phyloP scores from a whole-genome alignment of 352 stramenopile species.

The Phytophthora megakarya region DNA sequence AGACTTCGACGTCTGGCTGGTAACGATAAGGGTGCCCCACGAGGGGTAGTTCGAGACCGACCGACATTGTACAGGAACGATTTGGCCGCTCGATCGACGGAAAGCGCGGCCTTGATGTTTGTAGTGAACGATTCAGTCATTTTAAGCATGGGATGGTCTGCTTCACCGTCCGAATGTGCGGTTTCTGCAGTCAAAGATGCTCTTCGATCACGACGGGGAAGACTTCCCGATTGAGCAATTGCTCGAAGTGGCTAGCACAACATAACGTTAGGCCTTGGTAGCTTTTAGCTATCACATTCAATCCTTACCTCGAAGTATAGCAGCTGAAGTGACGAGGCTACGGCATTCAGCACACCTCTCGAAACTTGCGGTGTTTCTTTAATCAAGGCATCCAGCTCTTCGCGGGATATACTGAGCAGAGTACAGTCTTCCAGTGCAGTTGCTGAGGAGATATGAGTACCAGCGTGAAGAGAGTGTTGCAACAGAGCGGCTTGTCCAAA shows the following conservation, averaged over 20 bases:
- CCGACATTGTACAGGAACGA: conserved; percentile 81
- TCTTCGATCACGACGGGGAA: conserved; percentile 59
- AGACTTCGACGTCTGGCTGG: conserved; percentile 55
- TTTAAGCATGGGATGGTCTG: conserved; percentile 49
- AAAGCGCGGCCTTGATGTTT: conserved; percentile 72
- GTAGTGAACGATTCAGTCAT: conserved; percentile 60
- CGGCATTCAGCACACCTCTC: conserved; percentile 75
- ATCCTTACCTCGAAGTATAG: conserved; percentile 76
- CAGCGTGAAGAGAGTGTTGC: conserved; percentile 63
- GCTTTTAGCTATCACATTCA: not conserved
- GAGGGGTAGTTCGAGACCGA: conserved; percentile 42
- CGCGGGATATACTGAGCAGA: conserved; percentile 72
- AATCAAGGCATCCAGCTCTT: conserved; percentile 75
- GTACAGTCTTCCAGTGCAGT: conserved; percentile 74
- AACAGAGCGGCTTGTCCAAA: conserved; percentile 78
- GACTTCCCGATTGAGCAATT: conserved; percentile 67
- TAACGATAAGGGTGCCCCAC: conserved; percentile 37
- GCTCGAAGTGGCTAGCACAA: conserved; percentile 52
- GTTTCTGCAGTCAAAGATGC: conserved; percentile 36
- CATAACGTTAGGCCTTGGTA: not conserved
- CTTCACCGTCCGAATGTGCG: conserved; percentile 20
- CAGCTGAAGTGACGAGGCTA: conserved; percentile 74
- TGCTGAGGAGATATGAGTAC: conserved; percentile 72
- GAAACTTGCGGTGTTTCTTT: conserved; percentile 73
- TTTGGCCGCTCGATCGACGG: conserved; percentile 66